Base-by-base conservation (phyloP, 352 stramenopile species). In the Globisporangium mamillatum region DNA sequence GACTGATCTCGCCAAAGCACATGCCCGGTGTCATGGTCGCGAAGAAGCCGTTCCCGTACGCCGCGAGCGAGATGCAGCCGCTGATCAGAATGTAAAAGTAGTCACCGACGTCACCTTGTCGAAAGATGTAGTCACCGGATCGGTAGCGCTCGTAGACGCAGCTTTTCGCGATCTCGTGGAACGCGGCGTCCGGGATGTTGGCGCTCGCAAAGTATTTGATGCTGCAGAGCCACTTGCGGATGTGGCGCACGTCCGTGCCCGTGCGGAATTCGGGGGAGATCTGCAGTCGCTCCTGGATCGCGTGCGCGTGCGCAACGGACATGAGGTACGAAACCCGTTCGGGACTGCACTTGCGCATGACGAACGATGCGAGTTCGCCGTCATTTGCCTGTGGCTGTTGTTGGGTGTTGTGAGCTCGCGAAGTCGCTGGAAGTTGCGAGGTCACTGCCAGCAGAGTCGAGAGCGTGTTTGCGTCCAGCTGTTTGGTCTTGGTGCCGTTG, bases 41-140 rank as follows among this genome's bases (percentile, higher is more conserved):
- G 62, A 93, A 92, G 70, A 82, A 84, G 18, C 85, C 85, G 41
- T 81, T 87, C 62, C 80, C 81, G 58, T 83, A 90, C 0, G 81
- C 83, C n/a, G 85, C 80, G 32, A 93, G 73, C 18, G 75, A 80
- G 9, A 93, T 72, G 57, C 77, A 84, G 22, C 85, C 85, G 34
- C 74, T 88, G 60, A 93, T 79, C 46, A 93, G 53, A 46, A 93
- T 80, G 70, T 91, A 93, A 63, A 92, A 93, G 56, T 75, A 72
- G 60, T 92, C 83, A 22, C 83, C 85, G 0, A 82, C 34, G 65
- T 93, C 83, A 14, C 81, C 85, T 55, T 93, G 79, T 14, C 85
- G 85, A 58, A 93, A 93, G 32, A 93, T 74, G 53, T 86, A 91
- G 14, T 86, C 78, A 3, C 85, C 85, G 0, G 81, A 70, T 18